Percentiles rank a stretch among this genome's conserved stretches.
Evolutionary conservation across 352 stramenopile genomes (phyloP).

Genomic region (Globisporangium spinosum): DNA sequence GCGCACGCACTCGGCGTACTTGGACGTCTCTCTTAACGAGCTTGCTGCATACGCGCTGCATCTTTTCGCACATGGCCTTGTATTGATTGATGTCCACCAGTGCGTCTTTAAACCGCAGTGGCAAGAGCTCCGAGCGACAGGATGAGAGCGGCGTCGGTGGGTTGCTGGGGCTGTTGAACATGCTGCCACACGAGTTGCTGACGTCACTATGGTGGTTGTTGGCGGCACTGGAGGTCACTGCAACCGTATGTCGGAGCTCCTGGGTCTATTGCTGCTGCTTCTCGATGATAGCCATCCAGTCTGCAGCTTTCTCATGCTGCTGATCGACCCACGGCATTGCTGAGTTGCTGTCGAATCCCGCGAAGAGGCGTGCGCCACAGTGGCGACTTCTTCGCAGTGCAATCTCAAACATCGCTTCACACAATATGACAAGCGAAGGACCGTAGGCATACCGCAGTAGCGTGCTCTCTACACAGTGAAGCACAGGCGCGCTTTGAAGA

Average conservation of each 20-base stretch:
- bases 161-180: constrained; percentile 11
- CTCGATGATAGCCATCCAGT: constrained; percentile 45
- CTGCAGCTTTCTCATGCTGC: neutral
- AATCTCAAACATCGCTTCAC: neutral
- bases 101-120: constrained; percentile 13
- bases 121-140: constrained; percentile 27
- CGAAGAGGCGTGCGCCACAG: neutral
- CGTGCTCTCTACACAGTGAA: neutral
- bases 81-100: constrained; percentile 40
- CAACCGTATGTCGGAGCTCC: constrained; percentile 24
- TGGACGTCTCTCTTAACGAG: constrained; percentile 34
- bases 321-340: neutral
- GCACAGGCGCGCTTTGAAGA: neutral
- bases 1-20: constrained; percentile 29
- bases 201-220: neutral
- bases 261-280: constrained; percentile 49
- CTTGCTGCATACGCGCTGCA: constrained; percentile 32
- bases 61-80: constrained; percentile 36
- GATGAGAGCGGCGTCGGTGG: constrained; percentile 18
- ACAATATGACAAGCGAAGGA: neutral
- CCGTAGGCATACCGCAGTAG: neutral
- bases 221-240: neutral
- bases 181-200: constrained; percentile 2
- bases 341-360: neutral
- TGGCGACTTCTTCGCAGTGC: neutral